Evolutionary conservation across 495 filamentous ascomycete genomes (phyloP), one percentile per base, ranked within the genome.

Genomic region (Opeltia flavorubescens): DNA sequence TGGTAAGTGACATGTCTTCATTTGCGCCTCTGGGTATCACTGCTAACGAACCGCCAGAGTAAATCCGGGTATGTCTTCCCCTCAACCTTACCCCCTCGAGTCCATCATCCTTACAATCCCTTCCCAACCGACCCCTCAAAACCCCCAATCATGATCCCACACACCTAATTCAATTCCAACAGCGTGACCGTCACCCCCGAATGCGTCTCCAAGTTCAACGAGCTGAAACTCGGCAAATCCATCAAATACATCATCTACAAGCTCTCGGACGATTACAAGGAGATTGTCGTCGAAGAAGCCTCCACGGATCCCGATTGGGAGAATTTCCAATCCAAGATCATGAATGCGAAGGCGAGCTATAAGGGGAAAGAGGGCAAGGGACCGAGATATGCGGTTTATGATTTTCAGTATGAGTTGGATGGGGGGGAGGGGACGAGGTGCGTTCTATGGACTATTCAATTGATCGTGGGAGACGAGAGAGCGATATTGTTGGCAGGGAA

Each of bases 201-300:
- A 29, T 94, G 89, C 78, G 71, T 94, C 66, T 63, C 64, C 43
- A 68, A 70, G 50, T 96, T 85, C 79, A 89, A 94, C 63, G 79
- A 94, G 46, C 81, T 98, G 50, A 94, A 94, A 75, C 76, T 89
- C 55, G 77, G 71, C 69, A 86, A 88, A 64, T 80, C 80, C 66
- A 69, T 78, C 72, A 95, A 93, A 71, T 98, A 78, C 71, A 82
- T 98, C 70, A 84, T 98, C 78, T 96, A 80, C 83, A 94, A 94
- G 75, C 81, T 98, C 59, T 76, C 83, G 53, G 86, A 94, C 66
- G 78, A 95, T 76, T 84, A 84, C 79, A 91, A 84, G 66, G 64
- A 82, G 57, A 88, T 95, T 60, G 83, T 83, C 36, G 76, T 95
- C 56, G 79, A 82, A 30, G 84, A 93, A 54, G 72, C 77, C 50